Conservation (phyloP, 305 asterid genomes). For the Fraxinus sp. region DNA sequence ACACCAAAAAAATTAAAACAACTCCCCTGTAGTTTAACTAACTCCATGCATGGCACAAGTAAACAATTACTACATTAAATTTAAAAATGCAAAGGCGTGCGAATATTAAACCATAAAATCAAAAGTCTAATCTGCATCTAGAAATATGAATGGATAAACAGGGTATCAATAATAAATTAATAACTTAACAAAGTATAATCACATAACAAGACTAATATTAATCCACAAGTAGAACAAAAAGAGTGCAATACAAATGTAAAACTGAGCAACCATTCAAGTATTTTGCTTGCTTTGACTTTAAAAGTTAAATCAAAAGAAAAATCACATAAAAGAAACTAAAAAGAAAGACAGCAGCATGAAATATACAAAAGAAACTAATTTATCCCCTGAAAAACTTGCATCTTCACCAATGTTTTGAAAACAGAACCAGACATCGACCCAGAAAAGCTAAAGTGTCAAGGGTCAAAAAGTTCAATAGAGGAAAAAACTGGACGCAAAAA, state of each 20-base stretch:
- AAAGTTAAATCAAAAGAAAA: not conserved
- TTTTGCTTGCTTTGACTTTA: not conserved
- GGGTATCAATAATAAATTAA: not conserved
- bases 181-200: not conserved
- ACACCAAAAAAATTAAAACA: conserved; percentile 12
- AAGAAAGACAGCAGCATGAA: not conserved
- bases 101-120: not conserved
- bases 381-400: not conserved
- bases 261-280: not conserved
- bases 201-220: not conserved
- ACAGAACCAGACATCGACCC: not conserved
- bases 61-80: not conserved
- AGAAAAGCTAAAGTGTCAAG: not conserved
- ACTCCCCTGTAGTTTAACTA: not conserved
- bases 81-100: not conserved
- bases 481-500: not conserved
- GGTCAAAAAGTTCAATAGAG: not conserved
- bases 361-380: not conserved
- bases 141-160: not conserved
- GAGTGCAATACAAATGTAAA: not conserved
- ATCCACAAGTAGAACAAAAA: not conserved
- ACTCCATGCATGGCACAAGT: not conserved
- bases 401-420: not conserved
- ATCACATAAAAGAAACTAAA: not conserved
- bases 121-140: not conserved